phyloP scores from a whole-genome alignment of 345 rosid genomes.

The thale cress (Arabidopsis thaliana) region DNA sequence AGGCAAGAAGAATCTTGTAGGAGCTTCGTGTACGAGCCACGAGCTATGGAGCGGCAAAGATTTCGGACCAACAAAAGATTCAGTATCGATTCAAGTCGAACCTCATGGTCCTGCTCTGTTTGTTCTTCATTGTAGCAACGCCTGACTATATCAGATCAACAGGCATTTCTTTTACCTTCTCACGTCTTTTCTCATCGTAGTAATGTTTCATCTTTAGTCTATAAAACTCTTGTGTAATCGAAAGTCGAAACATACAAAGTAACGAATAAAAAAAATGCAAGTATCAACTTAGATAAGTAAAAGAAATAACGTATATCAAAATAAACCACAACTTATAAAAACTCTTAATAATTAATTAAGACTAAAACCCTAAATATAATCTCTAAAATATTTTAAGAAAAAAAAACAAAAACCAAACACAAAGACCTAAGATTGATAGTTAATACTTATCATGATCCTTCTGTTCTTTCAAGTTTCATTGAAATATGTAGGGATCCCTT shows the following conservation, averaged over 20 bases:
- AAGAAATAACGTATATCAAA: background rate
- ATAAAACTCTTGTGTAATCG: background rate
- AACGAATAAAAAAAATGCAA: background rate
- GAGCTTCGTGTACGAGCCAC: slow-evolving; percentile 51
- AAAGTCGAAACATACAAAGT: background rate
- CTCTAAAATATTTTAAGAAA: background rate
- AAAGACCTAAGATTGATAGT: background rate
- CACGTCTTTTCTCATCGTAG: background rate
- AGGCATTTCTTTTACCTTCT: slow-evolving; percentile 5
- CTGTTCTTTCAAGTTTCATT: background rate
- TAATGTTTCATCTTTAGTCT: slow-evolving; percentile 19
- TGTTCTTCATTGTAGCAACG: slow-evolving; percentile 56
- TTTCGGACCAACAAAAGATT: slow-evolving; percentile 41
- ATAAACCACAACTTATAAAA: background rate
- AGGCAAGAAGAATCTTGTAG: slow-evolving; percentile 41
- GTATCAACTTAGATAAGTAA: background rate
- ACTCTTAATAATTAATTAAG: background rate
- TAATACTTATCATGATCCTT: too few species aligned
- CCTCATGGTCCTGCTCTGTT: slow-evolving; percentile 67
- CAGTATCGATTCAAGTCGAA: slow-evolving; percentile 52
- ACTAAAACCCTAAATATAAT: background rate
- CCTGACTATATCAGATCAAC: slow-evolving; percentile 27
- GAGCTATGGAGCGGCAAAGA: slow-evolving; percentile 73
- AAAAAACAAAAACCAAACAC: background rate
- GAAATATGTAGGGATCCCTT: background rate